Conservation (phyloP, 2,329 filamentous ascomycete species). For the Aureobasidium vineae region DNA sequence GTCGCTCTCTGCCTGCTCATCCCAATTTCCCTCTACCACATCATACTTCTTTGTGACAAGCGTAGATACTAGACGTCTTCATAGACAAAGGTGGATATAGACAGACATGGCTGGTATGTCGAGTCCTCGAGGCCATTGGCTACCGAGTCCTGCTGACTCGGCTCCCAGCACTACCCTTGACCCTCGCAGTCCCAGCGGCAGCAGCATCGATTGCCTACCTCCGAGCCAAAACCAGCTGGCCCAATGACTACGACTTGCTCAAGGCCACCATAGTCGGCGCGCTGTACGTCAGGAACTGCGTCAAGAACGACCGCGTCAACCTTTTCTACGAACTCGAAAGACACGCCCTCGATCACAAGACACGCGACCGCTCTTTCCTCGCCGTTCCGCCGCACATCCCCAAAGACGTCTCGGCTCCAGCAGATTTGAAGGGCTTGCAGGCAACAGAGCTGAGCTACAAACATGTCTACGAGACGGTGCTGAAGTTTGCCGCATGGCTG, state of each 20-base stretch:
- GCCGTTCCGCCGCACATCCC: slow-evolving; percentile 34
- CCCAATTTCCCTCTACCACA: background rate
- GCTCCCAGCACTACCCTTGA: slow-evolving; percentile 22
- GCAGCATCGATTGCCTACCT: slow-evolving; percentile 71
- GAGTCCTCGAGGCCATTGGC: background rate
- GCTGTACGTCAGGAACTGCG: slow-evolving; percentile 53
- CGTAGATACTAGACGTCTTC: background rate
- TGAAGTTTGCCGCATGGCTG: slow-evolving; percentile 75
- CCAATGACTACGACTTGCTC: slow-evolving; percentile 65
- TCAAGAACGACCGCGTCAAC: slow-evolving; percentile 59
- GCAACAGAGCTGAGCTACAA: slow-evolving; percentile 65
- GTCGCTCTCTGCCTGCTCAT: background rate
- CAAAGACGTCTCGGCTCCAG: slow-evolving; percentile 30
- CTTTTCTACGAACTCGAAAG: slow-evolving; percentile 73
- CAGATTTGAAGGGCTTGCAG: slow-evolving; percentile 13
- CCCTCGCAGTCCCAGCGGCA: slow-evolving; percentile 47
- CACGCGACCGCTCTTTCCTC: slow-evolving; percentile 35
- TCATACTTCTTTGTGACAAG: background rate
- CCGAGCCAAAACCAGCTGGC: slow-evolving; percentile 67
- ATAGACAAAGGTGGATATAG: no score
- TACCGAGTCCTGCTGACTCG: background rate
- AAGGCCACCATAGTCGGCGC: slow-evolving; percentile 36
- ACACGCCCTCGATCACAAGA: slow-evolving; percentile 58
- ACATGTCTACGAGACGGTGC: slow-evolving; percentile 67
- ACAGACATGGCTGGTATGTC: slow-evolving; percentile 3